A percentile compares a stretch with the other conserved stretches of the same genome.
phyloP scores from a whole-genome alignment of 2,329 filamentous ascomycete genomes.

The Diaporthe sp. region DNA sequence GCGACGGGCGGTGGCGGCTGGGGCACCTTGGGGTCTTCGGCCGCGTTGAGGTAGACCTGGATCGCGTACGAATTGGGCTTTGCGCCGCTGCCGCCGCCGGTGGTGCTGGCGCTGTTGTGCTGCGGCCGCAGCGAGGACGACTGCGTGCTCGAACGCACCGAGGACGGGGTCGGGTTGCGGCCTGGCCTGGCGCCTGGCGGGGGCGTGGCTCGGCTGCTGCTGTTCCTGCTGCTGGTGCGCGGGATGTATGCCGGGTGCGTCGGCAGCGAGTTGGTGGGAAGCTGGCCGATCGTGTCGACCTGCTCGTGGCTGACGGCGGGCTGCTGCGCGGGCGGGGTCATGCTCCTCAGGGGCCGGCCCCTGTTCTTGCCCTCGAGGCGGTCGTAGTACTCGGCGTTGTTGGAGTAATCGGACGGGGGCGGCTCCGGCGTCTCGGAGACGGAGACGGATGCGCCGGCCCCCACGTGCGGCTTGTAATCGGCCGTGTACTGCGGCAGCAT shows the following conservation, averaged over 20 bases:
- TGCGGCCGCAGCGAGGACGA: conserved; percentile 35
- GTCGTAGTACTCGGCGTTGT: conserved; percentile 54
- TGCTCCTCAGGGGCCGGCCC: conserved; percentile 16
- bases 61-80: conserved; percentile 47
- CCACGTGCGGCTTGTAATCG: conserved; percentile 43
- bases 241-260: conserved; percentile 62
- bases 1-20: conserved; percentile 37
- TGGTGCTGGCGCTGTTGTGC: conserved; percentile 23
- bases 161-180: conserved; percentile 13
- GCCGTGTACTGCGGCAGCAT: conserved; percentile 42
- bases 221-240: conserved; percentile 37
- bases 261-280: conserved; percentile 48
- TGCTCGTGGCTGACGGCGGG: background rate
- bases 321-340: conserved; percentile 27
- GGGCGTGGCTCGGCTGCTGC: background rate
- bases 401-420: conserved; percentile 37
- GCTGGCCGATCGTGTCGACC: background rate
- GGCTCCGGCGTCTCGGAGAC: conserved; percentile 10
- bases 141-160: conserved; percentile 12
- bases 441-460: background rate
- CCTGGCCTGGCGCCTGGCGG: conserved; percentile 23
- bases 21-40: conserved; percentile 40
- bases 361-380: conserved; percentile 44
- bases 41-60: conserved; percentile 47
- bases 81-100: conserved; percentile 32